Percentiles rank a stretch among this genome's conserved stretches.
Evolutionary conservation across 2,329 filamentous ascomycete genomes (phyloP).

Genomic region (Diaporthe vexans): DNA sequence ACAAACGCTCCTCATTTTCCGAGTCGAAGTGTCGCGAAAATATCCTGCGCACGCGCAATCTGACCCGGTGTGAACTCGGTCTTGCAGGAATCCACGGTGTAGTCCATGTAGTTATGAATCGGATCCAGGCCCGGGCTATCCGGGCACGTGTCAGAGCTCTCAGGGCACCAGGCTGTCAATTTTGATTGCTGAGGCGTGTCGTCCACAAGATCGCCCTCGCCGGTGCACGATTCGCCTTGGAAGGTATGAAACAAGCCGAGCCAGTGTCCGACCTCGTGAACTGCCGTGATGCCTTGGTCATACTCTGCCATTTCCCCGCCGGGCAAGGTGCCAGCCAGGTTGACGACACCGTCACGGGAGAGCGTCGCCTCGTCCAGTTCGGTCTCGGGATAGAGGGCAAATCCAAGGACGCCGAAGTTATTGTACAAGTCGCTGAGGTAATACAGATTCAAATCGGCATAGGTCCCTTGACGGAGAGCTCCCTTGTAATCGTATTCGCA

Average conservation of each 20-base stretch:
- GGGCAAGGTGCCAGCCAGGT: conserved; percentile 6
- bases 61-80: conserved; percentile 15
- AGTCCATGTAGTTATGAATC: conserved; percentile 16
- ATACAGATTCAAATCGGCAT: conserved; percentile 18
- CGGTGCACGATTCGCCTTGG: not conserved
- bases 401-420: not conserved
- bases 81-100: conserved; percentile 2
- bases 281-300: not conserved
- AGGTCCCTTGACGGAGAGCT: conserved; percentile 12
- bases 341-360: conserved; percentile 10
- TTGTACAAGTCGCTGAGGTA: conserved; percentile 15
- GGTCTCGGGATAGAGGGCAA: not conserved
- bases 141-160: conserved; percentile 18
- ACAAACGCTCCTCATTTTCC: not conserved
- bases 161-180: not conserved
- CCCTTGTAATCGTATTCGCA: conserved; percentile 10
- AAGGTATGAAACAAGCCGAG: conserved; percentile 13
- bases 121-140: conserved; percentile 3
- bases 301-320: not conserved
- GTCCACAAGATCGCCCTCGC: conserved; percentile 5
- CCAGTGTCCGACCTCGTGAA: conserved; percentile 22
- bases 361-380: conserved; percentile 11
- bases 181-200: conserved; percentile 11
- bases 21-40: conserved; percentile 2
- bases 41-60: conserved; percentile 8